Evolutionary conservation across 352 stramenopile genomes (phyloP), one percentile per base, ranked within the genome.

Genomic region (Aphanomyces astaci): DNA sequence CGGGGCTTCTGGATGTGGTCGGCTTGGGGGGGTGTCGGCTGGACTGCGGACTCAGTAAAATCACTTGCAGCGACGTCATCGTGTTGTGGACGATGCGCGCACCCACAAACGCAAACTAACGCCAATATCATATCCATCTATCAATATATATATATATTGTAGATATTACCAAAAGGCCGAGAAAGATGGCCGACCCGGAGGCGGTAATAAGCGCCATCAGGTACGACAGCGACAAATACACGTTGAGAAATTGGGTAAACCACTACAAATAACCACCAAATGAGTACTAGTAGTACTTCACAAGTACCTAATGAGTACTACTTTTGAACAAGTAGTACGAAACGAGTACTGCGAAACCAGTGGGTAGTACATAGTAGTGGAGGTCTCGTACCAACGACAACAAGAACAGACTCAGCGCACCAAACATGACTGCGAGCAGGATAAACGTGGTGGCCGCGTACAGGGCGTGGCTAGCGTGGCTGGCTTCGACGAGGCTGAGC

Each of bases 241-340:
- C 43, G 5, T 30, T 54, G 43, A 66, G 46, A 17, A 66, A 66
- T 53, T 66, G 59, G 4, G 59, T 66, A 13, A 66, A 28, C 15
- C 22, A 39, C 59, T 66, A 66, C 10, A 32, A 54, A 2, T 4
- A 13, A 56, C 22, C 36, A n/a, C n/a, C n/a, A n/a, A n/a, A n/a
- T n/a, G n/a, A n/a, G n/a, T n/a, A n/a, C n/a, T n/a, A n/a, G n/a
- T n/a, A n/a, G n/a, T n/a, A n/a, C n/a, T n/a, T n/a, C n/a, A n/a
- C n/a, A n/a, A n/a, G n/a, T n/a, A n/a, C n/a, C n/a, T n/a, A n/a
- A n/a, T n/a, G n/a, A n/a, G n/a, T n/a, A n/a, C n/a, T n/a, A n/a
- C n/a, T n/a, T n/a, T n/a, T n/a, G n/a, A n/a, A n/a, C n/a, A n/a
- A n/a, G n/a, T n/a, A n/a, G n/a, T n/a, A n/a, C n/a, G n/a, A n/a